Percentiles rank a stretch among this genome's conserved stretches.
Conservation (phyloP, 1,139 yeast species). For the Geotrichum restrictum region DNA sequence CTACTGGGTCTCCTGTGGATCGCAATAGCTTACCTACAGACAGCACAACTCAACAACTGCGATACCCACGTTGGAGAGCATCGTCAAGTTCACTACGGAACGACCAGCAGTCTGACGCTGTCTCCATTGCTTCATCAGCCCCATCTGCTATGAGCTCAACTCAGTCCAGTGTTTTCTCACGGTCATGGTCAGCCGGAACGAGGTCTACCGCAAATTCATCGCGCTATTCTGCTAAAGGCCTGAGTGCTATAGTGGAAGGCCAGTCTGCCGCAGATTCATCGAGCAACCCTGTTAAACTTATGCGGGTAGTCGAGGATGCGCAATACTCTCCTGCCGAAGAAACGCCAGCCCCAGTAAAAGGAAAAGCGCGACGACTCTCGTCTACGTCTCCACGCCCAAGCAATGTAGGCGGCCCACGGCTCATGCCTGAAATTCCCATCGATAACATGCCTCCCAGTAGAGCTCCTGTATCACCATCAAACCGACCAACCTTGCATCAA, state of each 20-base stretch:
- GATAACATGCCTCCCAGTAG: neutral
- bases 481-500: neutral
- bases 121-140: constrained; percentile 4
- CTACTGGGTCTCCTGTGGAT: neutral
- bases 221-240: constrained; percentile 7
- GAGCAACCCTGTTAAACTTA: constrained; percentile 3
- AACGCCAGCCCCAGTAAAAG: neutral
- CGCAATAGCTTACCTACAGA: too few relatives aligned
- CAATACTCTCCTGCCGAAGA: constrained; percentile 13
- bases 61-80: constrained; percentile 9
- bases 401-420: constrained; percentile 7
- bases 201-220: constrained; percentile 8
- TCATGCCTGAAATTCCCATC: constrained; percentile 15
- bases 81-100: neutral
- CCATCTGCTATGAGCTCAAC: constrained; percentile 11
- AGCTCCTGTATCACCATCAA: constrained; percentile 3
- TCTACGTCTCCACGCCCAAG: constrained; percentile 6
- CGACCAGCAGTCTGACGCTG: neutral
- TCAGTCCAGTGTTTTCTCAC: constrained; percentile 12
- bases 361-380: neutral
- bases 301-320: constrained; percentile 13
- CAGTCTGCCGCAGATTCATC: constrained; percentile 1
- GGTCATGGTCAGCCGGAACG: constrained; percentile 6
- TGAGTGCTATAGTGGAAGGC: constrained; percentile 2
- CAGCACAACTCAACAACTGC: neutral